These are phyloP conservation scores for Arthrobotrys pseudoclavata DNA, from an alignment of 2,329 filamentous ascomycete genomes.

Conservation along the genomic window DNA sequence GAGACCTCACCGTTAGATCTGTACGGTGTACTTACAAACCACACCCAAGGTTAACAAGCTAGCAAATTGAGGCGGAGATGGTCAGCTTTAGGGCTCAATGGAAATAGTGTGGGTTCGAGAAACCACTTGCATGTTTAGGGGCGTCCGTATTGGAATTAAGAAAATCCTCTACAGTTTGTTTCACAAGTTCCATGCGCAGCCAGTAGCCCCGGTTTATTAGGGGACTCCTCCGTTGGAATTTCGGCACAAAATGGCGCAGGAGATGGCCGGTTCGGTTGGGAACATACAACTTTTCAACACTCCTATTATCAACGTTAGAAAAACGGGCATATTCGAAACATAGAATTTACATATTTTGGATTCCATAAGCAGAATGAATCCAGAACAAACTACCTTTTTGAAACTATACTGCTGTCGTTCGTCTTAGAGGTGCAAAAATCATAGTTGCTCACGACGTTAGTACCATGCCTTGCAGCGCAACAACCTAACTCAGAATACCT, in stretches of 20 bases:
- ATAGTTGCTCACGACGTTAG: neutral
- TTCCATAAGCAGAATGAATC: neutral
- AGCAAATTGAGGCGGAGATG: too few relatives aligned
- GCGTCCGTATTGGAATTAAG: conserved; percentile 70
- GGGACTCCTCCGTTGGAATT: conserved; percentile 84
- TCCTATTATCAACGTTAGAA: conserved; percentile 65
- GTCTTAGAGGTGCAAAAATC: conserved; percentile 70
- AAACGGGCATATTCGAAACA: neutral
- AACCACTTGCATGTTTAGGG: conserved; percentile 66
- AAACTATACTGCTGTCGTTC: conserved; percentile 91
- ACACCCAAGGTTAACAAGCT: conserved; percentile 85
- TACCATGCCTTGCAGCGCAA: neutral
- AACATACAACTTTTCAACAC: conserved; percentile 88
- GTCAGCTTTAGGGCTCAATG: neutral
- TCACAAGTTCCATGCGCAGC: conserved; percentile 85
- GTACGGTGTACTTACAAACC: conserved; percentile 78
- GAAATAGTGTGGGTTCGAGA: neutral
- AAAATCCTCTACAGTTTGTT: conserved; percentile 80
- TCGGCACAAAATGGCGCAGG: conserved; percentile 88
- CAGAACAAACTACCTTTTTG: conserved; percentile 73
- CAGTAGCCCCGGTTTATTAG: conserved; percentile 92
- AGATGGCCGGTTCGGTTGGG: conserved; percentile 79
- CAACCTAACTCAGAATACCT: neutral
- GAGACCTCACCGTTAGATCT: neutral
- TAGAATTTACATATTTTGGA: neutral